Evolutionary conservation across 2,329 filamentous ascomycete genomes (phyloP), one percentile per base, ranked within the genome.

Genomic region (Tolypocladium guangdongense): DNA sequence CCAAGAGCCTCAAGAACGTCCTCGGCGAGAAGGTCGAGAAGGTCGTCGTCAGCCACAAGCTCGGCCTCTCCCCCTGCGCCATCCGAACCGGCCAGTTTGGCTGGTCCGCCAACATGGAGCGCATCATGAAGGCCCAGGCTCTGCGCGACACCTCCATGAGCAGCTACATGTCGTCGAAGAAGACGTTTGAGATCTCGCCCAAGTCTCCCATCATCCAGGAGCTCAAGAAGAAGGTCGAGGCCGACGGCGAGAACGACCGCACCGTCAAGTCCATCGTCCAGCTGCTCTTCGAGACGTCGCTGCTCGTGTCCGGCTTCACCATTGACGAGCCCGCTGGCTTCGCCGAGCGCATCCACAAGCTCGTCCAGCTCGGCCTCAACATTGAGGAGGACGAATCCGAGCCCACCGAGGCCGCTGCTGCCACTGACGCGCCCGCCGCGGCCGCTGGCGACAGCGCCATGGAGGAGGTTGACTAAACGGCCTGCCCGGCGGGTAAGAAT

Each of bases 101-200:
- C 77, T 99, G 93, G 93, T 97, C 92, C 55, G 93, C 93, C 72
- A 99, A 99, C 85, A 99, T 99, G 93, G 93, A 99, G 84, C 93
- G 93, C 82, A 99, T 99, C 86, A 99, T 99, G 93, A 99, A 99
- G 87, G 93, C 93, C 32, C 93, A 99, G 82, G 93, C 93, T 69
- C 92, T 99, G 68, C 93, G 93, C 79, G 93, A 99, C 80, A 99
- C 93, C 64, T 96, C 91, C 68, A 99, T 99, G 93, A 90, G 84
- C 77, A 95, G 90, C 66, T 99, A 99, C 88, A 99, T 99, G 93
- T 95, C 90, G 62, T 97, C 92, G 73, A 99, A 99, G 91, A 99
- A 99, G 90, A 99, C 93, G 35, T 97, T 99, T 65, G 93, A 99
- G 82, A 97, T 99, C 77, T 97, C 93, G n/a, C 93, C 93, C 74